Conservation (phyloP, 208 protist genomes). For the Trypanosoma caninum region DNA sequence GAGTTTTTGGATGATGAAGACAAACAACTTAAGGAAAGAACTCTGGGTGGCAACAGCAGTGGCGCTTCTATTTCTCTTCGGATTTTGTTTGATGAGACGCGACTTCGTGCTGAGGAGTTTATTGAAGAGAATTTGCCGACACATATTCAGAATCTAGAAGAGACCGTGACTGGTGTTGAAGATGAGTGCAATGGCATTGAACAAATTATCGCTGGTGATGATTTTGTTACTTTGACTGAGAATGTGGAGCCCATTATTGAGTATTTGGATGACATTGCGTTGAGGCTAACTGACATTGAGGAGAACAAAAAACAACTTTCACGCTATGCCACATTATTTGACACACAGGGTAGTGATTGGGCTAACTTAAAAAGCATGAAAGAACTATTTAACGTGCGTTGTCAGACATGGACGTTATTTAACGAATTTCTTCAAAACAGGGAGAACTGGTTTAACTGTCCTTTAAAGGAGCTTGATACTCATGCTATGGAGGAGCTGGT, state of each 20-base stretch:
- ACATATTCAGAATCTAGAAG: constrained; percentile 69
- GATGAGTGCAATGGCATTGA: constrained; percentile 83
- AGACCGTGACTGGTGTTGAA: constrained; percentile 73
- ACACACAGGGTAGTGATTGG: constrained; percentile 77
- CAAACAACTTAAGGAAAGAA: constrained; percentile 85
- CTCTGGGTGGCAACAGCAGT: constrained; percentile 68
- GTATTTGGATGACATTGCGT: constrained; percentile 78
- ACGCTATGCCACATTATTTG: constrained; percentile 85
- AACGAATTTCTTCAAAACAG: constrained; percentile 80
- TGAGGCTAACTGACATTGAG: constrained; percentile 75
- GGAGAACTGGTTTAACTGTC: constrained; percentile 80
- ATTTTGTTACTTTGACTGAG: constrained; percentile 78
- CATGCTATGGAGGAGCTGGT: constrained; percentile 84
- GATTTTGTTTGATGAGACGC: constrained; percentile 80
- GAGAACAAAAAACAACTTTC: constrained; percentile 65
- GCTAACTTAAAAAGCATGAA: constrained; percentile 54
- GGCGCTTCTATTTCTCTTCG: constrained; percentile 66
- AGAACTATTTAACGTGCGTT: constrained; percentile 61
- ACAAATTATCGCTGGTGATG: constrained; percentile 83
- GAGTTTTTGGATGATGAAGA: constrained; percentile 89
- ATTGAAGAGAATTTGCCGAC: constrained; percentile 80
- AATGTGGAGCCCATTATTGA: constrained; percentile 83
- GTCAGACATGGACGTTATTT: constrained; percentile 81
- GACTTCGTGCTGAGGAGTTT: constrained; percentile 83
- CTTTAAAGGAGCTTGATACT: constrained; percentile 83